Base-by-base conservation (phyloP, 495 filamentous ascomycete genomes). In the Friedmanniomyces simplex region DNA sequence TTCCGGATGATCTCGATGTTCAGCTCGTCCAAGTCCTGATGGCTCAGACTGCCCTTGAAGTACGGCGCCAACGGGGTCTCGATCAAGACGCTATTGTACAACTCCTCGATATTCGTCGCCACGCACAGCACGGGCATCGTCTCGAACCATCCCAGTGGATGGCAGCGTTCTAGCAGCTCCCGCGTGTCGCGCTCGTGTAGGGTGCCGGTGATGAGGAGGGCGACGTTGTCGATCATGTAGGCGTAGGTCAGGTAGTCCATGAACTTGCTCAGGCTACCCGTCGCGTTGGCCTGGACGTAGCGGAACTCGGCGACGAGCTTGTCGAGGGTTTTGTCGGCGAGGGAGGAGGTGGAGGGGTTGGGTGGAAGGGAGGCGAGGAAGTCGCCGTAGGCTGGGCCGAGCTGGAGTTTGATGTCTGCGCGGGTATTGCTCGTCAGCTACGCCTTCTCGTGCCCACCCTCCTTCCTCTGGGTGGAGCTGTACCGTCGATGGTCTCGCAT, bases 201-300 rank as follows among this genome's bases (percentile, higher is more conserved):
- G 20, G 94, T 99, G 60, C 94, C 93, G 37, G 93, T 99, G 71
- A 99, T 99, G 64, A 99, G 82, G 22, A 99, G 83, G 25, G 93
- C 94, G 41, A 99, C 89, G 69, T 99, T 99, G 73, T 99, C 93
- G 72, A 99, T 99, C 93, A 99, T 99, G 77, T 99, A 99, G 47
- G 89, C 90, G 67, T 99, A 97, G 12, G 91, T 97, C 54, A 99
- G 75, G 71, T 95, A 99, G 67, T 96, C 88, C 74, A 97, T 84
- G 71, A 99, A 99, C 65, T 87, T 89, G 50, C 90, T 84, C 21
- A 95, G 81, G 0, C 88, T 87, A 7, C 93, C 94, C 5, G 87
- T 86, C 16, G 94, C 84, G 68, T 97, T 94, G 41, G 88, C 89
- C 63, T 90, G 84, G 51, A 99, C 76, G 69, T 99, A 99, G 59